Conservation (phyloP, 208 protist species). For the Acanthamoeba triangularis region DNA sequence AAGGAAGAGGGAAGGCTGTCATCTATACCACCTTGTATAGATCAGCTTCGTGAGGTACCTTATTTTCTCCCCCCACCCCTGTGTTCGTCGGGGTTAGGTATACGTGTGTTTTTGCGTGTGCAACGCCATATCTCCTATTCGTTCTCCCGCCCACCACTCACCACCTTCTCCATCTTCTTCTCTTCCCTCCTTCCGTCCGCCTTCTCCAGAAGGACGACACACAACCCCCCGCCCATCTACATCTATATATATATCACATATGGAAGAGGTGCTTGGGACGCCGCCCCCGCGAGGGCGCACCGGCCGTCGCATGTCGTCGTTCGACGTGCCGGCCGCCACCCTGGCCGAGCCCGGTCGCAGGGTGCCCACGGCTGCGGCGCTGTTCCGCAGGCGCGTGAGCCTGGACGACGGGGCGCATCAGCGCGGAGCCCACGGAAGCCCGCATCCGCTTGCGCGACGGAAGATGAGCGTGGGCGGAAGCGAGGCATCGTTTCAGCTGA, state of each 20-base stretch:
- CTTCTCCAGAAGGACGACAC: background rate
- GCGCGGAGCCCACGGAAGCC: background rate
- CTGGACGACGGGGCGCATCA: slow-evolving; percentile 17
- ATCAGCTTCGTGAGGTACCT: background rate
- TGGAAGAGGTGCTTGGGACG: background rate
- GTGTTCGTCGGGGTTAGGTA: too few species aligned
- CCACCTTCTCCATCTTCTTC: background rate
- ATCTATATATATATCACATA: background rate
- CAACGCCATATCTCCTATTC: background rate
- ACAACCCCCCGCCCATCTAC: background rate
- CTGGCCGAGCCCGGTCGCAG: background rate
- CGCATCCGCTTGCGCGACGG: background rate
- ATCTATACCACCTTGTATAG: background rate
- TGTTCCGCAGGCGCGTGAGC: slow-evolving; percentile 44
- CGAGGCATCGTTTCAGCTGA: background rate
- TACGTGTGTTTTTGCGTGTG: too few species aligned
- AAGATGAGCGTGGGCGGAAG: slow-evolving; percentile 31
- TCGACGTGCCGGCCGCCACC: background rate
- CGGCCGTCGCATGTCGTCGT: background rate
- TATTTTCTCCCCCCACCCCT: background rate
- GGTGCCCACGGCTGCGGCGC: background rate
- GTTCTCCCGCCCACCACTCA: too few species aligned
- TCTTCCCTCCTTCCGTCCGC: too few species aligned
- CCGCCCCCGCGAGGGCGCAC: background rate
- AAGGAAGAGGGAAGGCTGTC: background rate